Evolutionary conservation across 768 basidiomycete species (phyloP), one percentile per base, ranked within the genome.

Genomic region (Sarcodon aspratus): DNA sequence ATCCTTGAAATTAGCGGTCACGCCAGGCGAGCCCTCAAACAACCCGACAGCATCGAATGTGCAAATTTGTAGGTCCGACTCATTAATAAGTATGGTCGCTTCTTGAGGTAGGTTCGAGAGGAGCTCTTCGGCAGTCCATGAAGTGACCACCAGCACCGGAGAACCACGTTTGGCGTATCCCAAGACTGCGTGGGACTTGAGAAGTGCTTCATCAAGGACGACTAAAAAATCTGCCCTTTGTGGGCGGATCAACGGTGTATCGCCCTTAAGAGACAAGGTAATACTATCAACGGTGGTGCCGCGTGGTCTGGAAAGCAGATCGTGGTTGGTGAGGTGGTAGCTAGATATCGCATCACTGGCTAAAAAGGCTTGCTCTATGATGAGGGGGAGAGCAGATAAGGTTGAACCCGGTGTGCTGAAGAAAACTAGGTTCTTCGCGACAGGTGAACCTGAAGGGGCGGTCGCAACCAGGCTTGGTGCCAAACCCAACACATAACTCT

Each of bases 91-190:
- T 11, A 66, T 58, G 35, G 72, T 59, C 47, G 74, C 71, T 9
- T 74, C 66, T 10, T 70, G 52, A 1, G 82, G 72, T 36, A 95
- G 70, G 60, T 80, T 92, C 40, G 79, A 68, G 6, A 73, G 61
- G 35, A 96, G 68, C 59, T 98, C 93, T 10, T 78, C 75, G 27
- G 74, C 58, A 3, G 82, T 73, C 91, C 91, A 96, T 13, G 78
- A 64, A 2, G 91, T 80, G 46, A 77, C 64, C 48, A 95, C 63
- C 48, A 98, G 77, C 33, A 96, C 75, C 7, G 80, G 67, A 0
- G 91, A 82, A 7, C 75, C 75, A 3, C 66, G 63, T 51, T 80
- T 83, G 27, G 86, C 81, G 45, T 80, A 73, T 27, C 78, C 66
- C 46, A 96, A 61, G 27, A 93, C 59, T 8, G 79, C 75, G 59